These are phyloP conservation scores for Streptanthus diversifolius DNA, from an alignment of 345 rosid species.

Conservation along the genomic window DNA sequence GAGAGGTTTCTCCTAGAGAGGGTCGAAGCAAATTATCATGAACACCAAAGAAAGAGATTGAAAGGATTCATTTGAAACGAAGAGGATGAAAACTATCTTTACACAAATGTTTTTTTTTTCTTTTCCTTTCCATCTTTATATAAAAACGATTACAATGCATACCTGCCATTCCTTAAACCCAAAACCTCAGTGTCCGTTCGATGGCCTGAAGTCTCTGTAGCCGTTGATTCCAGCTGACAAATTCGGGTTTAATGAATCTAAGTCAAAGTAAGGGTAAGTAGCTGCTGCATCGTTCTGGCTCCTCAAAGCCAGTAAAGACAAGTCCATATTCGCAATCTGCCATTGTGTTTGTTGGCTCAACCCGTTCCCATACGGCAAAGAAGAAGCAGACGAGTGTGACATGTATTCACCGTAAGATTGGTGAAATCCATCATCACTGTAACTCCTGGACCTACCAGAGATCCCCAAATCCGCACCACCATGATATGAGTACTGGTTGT, in stretches of 20 bases:
- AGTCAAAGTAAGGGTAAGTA: slow-evolving; percentile 33
- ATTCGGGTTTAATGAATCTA: slow-evolving; percentile 42
- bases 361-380: slow-evolving; percentile 13
- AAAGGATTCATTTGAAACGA: slow-evolving; percentile 5
- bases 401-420: slow-evolving; percentile 50
- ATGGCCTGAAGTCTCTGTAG: slow-evolving; percentile 61
- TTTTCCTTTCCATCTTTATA: background rate
- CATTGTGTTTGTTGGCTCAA: slow-evolving; percentile 39
- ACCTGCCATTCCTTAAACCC: background rate
- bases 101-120: slow-evolving; percentile 3
- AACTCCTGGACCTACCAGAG: slow-evolving; percentile 54
- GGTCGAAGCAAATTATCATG: background rate
- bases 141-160: slow-evolving; percentile 8
- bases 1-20: background rate
- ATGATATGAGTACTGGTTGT: slow-evolving; percentile 54
- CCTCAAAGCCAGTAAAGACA: slow-evolving; percentile 55
- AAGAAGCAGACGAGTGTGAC: slow-evolving; percentile 44
- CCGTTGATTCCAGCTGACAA: slow-evolving; percentile 58
- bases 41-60: background rate
- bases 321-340: slow-evolving; percentile 59
- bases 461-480: slow-evolving; percentile 39
- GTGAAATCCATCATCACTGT: slow-evolving; percentile 49
- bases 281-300: slow-evolving; percentile 36
- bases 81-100: background rate
- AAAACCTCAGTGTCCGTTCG: slow-evolving; percentile 60